Evolutionary conservation across 768 basidiomycete genomes (phyloP), one percentile per base, ranked within the genome.

Genomic region (Rhodosporidiobolus sp.): DNA sequence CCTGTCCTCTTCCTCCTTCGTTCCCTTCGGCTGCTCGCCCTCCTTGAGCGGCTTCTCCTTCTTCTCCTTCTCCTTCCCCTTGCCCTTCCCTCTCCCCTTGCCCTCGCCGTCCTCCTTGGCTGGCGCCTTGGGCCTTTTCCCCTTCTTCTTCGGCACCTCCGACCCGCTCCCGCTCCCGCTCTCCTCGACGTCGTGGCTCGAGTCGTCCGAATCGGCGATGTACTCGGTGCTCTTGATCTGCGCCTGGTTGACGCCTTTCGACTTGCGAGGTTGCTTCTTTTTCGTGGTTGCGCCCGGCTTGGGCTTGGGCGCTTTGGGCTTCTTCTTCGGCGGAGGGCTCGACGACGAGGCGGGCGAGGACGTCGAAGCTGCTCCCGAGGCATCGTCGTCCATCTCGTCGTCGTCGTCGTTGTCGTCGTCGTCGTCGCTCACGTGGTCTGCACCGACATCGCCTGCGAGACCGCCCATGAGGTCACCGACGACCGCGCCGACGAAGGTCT

Each of bases 131-230:
- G 7, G 19, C 49, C 24, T 46, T 49, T 30, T 35, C 32, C 22
- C 30, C 53, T 55, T 26, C 22, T 35, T 48, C 61, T 49, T 53
- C 52, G 17, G 24, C 8, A 20, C 60, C 28, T 16, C 30, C 46
- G n/a, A 24, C 9, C 28, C 61, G 48, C 19, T 34, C 8, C 17
- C 19, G 16, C 26, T 24, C 28, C 19, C 48, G 46, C 46, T 32
- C 48, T 24, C 24, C 22, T 30, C n/a, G 20, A 64, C 11, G 9
- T 55, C 63, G 38, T 54, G 22, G 32, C 62, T 63, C 62, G 62
- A 63, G 52, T 63, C 62, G 43, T 67, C 66, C 66, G 66, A 52
- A 14, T 67, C 66, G 60, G 8, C 45, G 32, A 68, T 28, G 24
- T 16, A 54, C 38, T 53, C 59, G 43, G 38, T 45, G 34, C 57